Evolutionary conservation across 768 basidiomycete genomes (phyloP), one percentile per base, ranked within the genome.

Genomic region (Termitomyces sp.): DNA sequence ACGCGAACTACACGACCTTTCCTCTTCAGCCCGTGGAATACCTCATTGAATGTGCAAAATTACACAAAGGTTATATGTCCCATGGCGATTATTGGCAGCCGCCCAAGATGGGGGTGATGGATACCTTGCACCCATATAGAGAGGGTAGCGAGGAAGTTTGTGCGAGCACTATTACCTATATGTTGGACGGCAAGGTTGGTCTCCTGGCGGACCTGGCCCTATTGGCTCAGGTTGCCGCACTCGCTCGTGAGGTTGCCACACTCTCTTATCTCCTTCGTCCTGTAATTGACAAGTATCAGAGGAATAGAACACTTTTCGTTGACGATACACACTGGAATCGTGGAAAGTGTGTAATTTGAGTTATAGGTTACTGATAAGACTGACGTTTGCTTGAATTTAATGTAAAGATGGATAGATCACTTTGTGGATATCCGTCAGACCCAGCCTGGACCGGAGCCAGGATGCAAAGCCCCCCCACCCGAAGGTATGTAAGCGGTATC

Each of bases 251-350:
- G 75, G 87, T 87, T 60, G 22, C 70, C 66, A 36, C 22, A 41
- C 38, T 32, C 29, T 58, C 38, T 13, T 46, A 9, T 32, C 39
- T 51, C 25, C 7, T 44, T 46, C 31, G 27, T 35, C 25, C 13
- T 48, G 23, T 40, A 38, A 41, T 31, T 47, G 18, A 46, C 32
- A 48, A 52, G 3, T 46, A 22, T 52, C 56, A 88, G 86, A 73
- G 77, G 53, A 82, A 83, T 60, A 72, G 82, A 36, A 87, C 86
- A 3, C 84, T 89, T 68, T 73, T 89, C 50, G 72, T 89, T 5
- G 82, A 86, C 54, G 87, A 89, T 66, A 80, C 79, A 0, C 79
- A 83, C 57, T 89, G 88, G 87, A 83, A 86, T 65, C 80, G 86
- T 53, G 87, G 86, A 72, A 84, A 79, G 84, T 86, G 57, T 52